Percentiles rank a stretch among this genome's conserved stretches.
These are phyloP conservation scores for Asparagopsis taxiformis DNA, from an alignment of 31 red algal species.

Conservation along the genomic window DNA sequence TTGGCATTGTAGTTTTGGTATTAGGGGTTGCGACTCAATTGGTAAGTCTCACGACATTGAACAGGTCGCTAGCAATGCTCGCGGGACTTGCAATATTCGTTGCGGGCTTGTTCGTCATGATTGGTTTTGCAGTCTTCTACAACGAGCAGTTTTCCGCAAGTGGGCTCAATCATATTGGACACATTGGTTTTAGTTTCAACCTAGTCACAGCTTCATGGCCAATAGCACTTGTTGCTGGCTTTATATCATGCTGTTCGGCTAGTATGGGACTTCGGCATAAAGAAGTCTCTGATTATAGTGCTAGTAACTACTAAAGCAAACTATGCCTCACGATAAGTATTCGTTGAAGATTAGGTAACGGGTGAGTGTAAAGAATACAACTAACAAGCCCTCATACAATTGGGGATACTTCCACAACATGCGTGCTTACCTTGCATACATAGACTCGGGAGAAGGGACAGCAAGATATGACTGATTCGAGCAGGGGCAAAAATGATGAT, in stretches of 20 bases:
- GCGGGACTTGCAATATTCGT: conserved; percentile 54
- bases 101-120: conserved; percentile 53
- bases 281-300: conserved; percentile 66
- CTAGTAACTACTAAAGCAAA: conserved; percentile 58
- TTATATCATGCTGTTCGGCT: conserved; percentile 64
- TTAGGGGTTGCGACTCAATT: conserved; percentile 51
- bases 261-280: conserved; percentile 70
- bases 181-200: conserved; percentile 60
- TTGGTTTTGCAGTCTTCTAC: conserved; percentile 77
- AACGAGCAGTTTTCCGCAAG: conserved; percentile 37
- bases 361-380: too few relatives aligned
- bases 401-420: too few relatives aligned
- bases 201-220: conserved; percentile 58
- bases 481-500: too few relatives aligned
- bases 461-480: too few relatives aligned
- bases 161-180: conserved; percentile 16
- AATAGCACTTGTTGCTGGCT: conserved; percentile 48
- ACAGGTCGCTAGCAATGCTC: conserved; percentile 55
- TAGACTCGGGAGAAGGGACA: too few relatives aligned
- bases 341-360: too few relatives aligned
- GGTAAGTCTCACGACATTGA: conserved; percentile 53
- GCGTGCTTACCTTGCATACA: too few relatives aligned
- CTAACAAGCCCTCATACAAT: too few relatives aligned
- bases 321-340: too few relatives aligned
- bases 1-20: conserved; percentile 39